Evolutionary conservation across 2,329 filamentous ascomycete species (phyloP), one percentile per base, ranked within the genome.

Genomic region (Stachybotrys echinatus): DNA sequence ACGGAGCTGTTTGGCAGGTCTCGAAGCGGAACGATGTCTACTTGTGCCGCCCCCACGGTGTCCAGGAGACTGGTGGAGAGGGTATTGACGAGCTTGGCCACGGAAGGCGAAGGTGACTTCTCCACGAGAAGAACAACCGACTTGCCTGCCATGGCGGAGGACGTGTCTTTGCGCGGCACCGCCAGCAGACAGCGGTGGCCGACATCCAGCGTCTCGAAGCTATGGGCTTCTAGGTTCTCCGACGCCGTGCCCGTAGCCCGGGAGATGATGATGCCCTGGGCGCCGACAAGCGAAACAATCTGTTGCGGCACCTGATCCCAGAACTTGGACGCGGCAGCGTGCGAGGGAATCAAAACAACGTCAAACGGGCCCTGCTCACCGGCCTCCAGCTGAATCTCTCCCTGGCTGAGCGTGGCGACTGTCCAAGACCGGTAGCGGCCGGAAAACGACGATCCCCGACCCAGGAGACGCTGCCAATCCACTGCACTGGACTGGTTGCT

Each of bases 11-110:
- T 48, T 31, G 19, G 38, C 6, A 40, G 37, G 31, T 18, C 34
- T 40, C 40, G 27, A n/a, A 48, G 19, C 46, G 46, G 5, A 48
- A 21, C 10, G 45, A 27, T 8, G 45, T 45, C 34, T 51, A 45
- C 45, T 51, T 31, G 27, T 31, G 27, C 49, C 2, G 47, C 17
- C 45, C 42, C 38, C 12, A 51, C 6, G 21, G 49, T 19, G 14
- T 45, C 21, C 5, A 45, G 27, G 12, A 51, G 45, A 31, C 49
- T 45, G 18, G 18, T 14, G 12, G 40, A 48, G 6, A 51, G 27
- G n/a, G 49, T 43, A 7, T 31, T 31, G 12, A 12, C 27, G 8
- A 51, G 23, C 17, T 42, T 43, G 7, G 49, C 23, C 14, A 47
- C 39, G 18, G 22, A 23, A 20, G 39, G 31, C 38, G 42, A 2